phyloP scores from a whole-genome alignment of 352 stramenopile species.

The Phytophthora capsici region DNA sequence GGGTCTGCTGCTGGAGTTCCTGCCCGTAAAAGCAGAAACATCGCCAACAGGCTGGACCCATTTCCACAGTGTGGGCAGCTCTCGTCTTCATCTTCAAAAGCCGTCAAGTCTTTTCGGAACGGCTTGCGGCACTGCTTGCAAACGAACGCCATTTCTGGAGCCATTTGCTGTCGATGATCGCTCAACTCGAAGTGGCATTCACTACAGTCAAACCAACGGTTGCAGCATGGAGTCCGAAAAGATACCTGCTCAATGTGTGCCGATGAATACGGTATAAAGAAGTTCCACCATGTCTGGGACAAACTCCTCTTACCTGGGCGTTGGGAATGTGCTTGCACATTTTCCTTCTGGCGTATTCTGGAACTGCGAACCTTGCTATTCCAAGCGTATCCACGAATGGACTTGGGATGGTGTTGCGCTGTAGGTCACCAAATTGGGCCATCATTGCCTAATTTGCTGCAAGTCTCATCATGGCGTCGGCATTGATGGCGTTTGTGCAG shows the following conservation, averaged over 20 bases:
- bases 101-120: slow-evolving; percentile 69
- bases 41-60: slow-evolving; percentile 31
- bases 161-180: slow-evolving; percentile 52
- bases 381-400: not conserved
- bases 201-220: slow-evolving; percentile 81
- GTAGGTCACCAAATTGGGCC: not conserved
- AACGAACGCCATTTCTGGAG: slow-evolving; percentile 62
- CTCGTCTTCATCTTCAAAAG: slow-evolving; percentile 62
- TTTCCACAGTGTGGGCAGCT: slow-evolving; percentile 71
- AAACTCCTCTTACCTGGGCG: slow-evolving; percentile 28
- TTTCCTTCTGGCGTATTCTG: slow-evolving; percentile 9
- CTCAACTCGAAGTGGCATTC: slow-evolving; percentile 77
- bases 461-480: slow-evolving; percentile 38
- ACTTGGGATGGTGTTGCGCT: slow-evolving; percentile 30
- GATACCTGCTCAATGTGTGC: slow-evolving; percentile 44
- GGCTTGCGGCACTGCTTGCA: slow-evolving; percentile 73
- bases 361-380: slow-evolving; percentile 20
- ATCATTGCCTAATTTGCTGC: slow-evolving; percentile 13
- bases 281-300: not conserved
- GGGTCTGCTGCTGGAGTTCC: slow-evolving; percentile 3
- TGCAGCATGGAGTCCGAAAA: slow-evolving; percentile 75
- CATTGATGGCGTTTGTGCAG: slow-evolving; percentile 50
- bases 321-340: slow-evolving; percentile 68
- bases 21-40: slow-evolving; percentile 1
- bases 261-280: not conserved